Percentiles rank a stretch among this genome's conserved stretches.
Evolutionary conservation across 495 filamentous ascomycete species (phyloP).

Genomic region (Aspergillus haitiensis): DNA sequence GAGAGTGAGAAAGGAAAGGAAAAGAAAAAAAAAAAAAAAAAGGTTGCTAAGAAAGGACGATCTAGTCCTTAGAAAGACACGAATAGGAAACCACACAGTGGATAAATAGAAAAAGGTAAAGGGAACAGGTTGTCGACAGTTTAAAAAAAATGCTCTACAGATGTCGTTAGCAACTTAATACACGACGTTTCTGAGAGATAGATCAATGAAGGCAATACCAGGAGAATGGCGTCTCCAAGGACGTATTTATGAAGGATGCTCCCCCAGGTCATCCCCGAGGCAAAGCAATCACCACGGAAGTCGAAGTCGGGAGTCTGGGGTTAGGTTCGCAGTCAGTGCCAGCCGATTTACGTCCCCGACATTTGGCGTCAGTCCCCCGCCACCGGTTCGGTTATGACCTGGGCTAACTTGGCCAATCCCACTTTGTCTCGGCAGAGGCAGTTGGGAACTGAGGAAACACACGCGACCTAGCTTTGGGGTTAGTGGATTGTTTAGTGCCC

Average conservation of each 20-base stretch:
- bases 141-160: not conserved
- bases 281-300: constrained; percentile 27
- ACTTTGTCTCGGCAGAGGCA: no score
- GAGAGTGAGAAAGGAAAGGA: no score
- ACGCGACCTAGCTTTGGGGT: no score
- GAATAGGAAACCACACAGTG: not conserved
- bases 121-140: not conserved
- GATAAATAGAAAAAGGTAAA: constrained; percentile 6
- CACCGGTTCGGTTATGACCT: constrained; percentile 15
- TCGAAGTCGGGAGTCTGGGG: constrained; percentile 37
- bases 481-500: no score
- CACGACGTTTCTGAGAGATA: constrained; percentile 9
- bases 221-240: not conserved
- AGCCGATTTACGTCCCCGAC: constrained; percentile 27
- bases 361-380: not conserved
- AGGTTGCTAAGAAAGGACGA: not conserved
- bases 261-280: constrained; percentile 33
- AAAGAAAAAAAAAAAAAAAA: not conserved
- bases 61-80: not conserved
- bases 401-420: not conserved
- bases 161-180: constrained; percentile 1
- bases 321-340: constrained; percentile 7
- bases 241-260: constrained; percentile 19
- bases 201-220: not conserved
- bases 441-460: not conserved